Evolutionary conservation across 257 asterid genomes (phyloP).

Genomic region (Solanum peruvianum): DNA sequence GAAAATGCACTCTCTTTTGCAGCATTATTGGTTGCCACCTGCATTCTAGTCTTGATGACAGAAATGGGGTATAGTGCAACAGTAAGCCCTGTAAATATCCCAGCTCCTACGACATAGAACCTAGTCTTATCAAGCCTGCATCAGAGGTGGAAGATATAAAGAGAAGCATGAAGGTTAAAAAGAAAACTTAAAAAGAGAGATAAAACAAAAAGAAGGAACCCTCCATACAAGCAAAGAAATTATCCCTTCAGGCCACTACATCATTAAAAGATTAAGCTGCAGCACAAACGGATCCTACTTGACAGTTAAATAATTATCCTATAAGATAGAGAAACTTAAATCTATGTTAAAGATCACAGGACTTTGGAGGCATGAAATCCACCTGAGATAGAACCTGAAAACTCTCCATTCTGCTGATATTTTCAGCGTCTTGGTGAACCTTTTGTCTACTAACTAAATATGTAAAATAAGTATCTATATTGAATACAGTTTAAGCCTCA

Average conservation of each 20-base stretch:
- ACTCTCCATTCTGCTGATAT: neutral
- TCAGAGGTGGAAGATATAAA: neutral
- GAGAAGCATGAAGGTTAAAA: neutral
- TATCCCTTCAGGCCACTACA: neutral
- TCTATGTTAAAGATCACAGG: neutral
- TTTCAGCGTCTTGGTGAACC: neutral
- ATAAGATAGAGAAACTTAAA: neutral
- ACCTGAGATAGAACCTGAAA: neutral
- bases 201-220: neutral
- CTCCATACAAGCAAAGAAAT: neutral
- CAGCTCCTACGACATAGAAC: constrained; percentile 85
- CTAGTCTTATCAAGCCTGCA: constrained; percentile 76
- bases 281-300: neutral
- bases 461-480: neutral
- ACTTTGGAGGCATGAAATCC: neutral
- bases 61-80: constrained; percentile 87
- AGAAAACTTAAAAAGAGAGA: neutral
- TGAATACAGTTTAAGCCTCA: neutral
- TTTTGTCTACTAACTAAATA: neutral
- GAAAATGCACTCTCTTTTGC: constrained; percentile 61
- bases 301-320: neutral
- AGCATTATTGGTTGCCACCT: constrained; percentile 54
- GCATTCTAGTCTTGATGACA: constrained; percentile 83
- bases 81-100: constrained; percentile 71
- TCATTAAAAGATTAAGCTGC: neutral